Conservation (phyloP, 2,329 filamentous ascomycete genomes). For the Diaporthe sp. region DNA sequence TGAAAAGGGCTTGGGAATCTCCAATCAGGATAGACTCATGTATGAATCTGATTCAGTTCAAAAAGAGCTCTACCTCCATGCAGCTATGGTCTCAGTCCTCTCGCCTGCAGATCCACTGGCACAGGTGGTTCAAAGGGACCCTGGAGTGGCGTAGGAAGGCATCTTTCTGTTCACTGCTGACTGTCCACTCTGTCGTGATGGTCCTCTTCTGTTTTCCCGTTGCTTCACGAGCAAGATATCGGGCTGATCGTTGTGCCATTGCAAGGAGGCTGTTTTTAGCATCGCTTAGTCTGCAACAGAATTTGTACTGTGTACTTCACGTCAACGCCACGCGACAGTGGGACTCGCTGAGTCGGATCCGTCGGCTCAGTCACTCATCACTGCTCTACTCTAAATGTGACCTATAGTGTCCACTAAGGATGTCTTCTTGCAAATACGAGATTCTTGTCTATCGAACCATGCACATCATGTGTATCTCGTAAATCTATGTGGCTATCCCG, state of each 20-base stretch:
- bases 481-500: neutral
- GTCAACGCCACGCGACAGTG: neutral
- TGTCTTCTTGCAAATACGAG: neutral
- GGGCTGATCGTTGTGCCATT: neutral
- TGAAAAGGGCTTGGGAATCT: neutral
- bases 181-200: neutral
- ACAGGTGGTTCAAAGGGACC: neutral
- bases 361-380: neutral
- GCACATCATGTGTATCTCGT: slow-evolving; percentile 4
- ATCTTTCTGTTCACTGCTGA: neutral
- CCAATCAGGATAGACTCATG: neutral
- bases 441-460: neutral
- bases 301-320: neutral
- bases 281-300: neutral
- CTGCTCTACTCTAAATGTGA: neutral
- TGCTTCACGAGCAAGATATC: neutral
- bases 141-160: neutral
- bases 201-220: neutral
- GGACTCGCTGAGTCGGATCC: neutral
- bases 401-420: neutral
- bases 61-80: neutral
- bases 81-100: neutral
- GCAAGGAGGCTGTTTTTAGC: no score
- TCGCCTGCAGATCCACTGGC: neutral
- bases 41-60: neutral